Conservation (phyloP, 352 stramenopile genomes). For the Globisporangium cystogenes region DNA sequence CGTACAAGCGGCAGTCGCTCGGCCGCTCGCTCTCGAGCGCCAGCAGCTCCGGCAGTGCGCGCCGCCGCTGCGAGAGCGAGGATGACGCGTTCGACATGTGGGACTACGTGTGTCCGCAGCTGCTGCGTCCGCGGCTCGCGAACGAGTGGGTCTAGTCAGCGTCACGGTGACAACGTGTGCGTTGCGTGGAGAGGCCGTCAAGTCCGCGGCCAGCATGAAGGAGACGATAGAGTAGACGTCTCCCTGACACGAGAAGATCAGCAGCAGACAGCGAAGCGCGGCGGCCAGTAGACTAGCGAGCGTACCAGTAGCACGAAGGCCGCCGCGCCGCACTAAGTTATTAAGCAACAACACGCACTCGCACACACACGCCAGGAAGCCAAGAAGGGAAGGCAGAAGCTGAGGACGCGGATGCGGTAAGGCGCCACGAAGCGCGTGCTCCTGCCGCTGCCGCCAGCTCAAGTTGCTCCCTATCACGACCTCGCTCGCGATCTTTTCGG, state of each 20-base stretch:
- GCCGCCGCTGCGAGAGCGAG: constrained; percentile 12
- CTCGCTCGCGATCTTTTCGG: background rate
- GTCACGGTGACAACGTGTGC: constrained; percentile 3
- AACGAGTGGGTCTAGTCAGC: constrained; percentile 40
- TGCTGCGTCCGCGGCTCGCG: constrained; percentile 24
- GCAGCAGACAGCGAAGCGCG: constrained; percentile 1
- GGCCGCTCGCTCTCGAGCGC: constrained; percentile 5
- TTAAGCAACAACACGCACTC: background rate
- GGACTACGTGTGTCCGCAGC: constrained; percentile 50
- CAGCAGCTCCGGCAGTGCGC: background rate
- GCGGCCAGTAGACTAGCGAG: constrained; percentile 2
- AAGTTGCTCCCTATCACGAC: no score
- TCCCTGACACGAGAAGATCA: background rate
- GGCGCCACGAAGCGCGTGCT: no score
- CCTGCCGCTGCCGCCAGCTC: no score
- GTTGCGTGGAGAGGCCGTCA: background rate
- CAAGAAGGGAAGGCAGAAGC: no score
- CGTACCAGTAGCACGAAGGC: background rate
- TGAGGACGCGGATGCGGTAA: no score
- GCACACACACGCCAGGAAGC: no score
- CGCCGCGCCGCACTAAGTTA: constrained; percentile 2
- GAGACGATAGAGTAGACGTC: background rate
- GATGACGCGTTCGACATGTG: constrained; percentile 45
- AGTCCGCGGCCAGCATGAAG: background rate
- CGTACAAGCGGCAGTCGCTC: constrained; percentile 9